Conservation (phyloP, 2,329 filamentous ascomycete species). For the Fusarium nisikadoi region DNA sequence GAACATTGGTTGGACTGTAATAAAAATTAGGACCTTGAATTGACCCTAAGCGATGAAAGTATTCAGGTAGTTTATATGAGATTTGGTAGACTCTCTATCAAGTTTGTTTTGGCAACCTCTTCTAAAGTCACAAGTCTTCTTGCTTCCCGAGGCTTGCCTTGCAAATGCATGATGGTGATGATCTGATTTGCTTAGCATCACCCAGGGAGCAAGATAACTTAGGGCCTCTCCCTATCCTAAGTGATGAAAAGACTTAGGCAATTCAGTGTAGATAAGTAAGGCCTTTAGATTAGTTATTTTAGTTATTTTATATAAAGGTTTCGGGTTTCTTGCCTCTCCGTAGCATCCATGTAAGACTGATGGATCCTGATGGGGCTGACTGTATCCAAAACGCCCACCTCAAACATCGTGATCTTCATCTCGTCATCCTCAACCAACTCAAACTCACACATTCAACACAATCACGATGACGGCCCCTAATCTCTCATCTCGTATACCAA, state of each 20-base stretch:
- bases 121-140: background rate
- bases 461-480: constrained; percentile 10
- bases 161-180: background rate
- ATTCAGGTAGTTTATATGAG: fast-evolving
- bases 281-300: background rate
- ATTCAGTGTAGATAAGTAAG: background rate
- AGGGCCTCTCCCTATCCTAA: background rate
- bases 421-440: background rate
- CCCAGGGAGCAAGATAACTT: background rate
- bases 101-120: background rate
- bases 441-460: background rate
- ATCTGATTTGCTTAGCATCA: background rate
- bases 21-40: no score
- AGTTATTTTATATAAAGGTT: no score
- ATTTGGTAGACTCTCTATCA: fast-evolving
- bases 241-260: background rate
- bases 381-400: background rate
- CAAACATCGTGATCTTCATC: background rate
- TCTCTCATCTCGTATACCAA: constrained; percentile 12
- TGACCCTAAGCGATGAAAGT: background rate
- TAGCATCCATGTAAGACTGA: background rate
- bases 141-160: background rate
- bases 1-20: constrained; percentile 15
- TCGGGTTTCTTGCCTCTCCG: no score
- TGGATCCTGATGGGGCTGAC: constrained; percentile 4